These are phyloP conservation scores for Plasmodium cynomolgi DNA, from an alignment of 169 alveolate genomes.

Conservation along the genomic window DNA sequence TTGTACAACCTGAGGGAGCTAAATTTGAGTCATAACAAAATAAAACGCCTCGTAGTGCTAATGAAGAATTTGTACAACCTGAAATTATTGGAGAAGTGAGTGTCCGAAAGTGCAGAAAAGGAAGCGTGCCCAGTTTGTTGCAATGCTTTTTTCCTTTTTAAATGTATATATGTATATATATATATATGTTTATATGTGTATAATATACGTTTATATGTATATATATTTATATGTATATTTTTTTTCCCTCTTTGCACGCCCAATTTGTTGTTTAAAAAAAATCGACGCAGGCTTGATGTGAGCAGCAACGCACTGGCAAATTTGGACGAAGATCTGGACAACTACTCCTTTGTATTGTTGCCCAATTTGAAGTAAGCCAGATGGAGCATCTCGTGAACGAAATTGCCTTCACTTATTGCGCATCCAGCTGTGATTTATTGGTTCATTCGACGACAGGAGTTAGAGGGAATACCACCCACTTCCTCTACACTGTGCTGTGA, in stretches of 20 bases:
- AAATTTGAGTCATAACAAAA: conserved; percentile 27
- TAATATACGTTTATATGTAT: not conserved
- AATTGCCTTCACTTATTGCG: not conserved
- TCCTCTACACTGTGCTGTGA: not conserved
- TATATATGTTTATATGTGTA: too few relatives aligned
- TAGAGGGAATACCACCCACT: not conserved
- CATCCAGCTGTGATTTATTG: not conserved
- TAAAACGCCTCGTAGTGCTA: conserved; percentile 11
- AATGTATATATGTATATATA: not conserved
- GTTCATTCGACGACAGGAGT: not conserved
- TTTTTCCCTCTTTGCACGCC: not conserved
- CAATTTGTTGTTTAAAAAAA: not conserved
- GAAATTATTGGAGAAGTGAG: conserved; percentile 58
- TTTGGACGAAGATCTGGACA: conserved; percentile 43
- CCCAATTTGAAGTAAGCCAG: conserved; percentile 51
- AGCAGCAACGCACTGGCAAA: conserved; percentile 45
- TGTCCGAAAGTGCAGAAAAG: not conserved
- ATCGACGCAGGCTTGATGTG: conserved; percentile 43
- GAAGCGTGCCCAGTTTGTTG: not conserved
- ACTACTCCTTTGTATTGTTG: conserved; percentile 13
- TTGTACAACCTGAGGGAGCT: conserved; percentile 59
- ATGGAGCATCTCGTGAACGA: not conserved
- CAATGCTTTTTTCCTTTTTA: not conserved
- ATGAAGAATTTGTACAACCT: conserved; percentile 72
- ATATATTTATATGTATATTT: conserved; percentile 1